Evolutionary conservation across 129 eudicot species (phyloP), one percentile per base, ranked within the genome.

Genomic region (Gnaphalium uliginosum): DNA sequence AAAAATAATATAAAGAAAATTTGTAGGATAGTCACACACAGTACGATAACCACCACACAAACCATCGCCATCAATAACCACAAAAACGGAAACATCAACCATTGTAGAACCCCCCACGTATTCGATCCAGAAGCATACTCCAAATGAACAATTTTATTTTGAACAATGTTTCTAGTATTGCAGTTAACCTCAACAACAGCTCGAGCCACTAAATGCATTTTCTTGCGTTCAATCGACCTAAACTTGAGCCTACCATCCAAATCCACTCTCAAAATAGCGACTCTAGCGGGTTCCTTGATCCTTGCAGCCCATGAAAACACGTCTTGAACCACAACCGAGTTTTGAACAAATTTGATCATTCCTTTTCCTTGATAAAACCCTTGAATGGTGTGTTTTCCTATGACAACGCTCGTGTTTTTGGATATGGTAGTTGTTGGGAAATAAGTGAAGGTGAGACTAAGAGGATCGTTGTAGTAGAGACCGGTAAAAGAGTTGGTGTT

Each of bases 51-150:
- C 0, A 5, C 37, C 8, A 5, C 37, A 33, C 8, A 33, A 33
- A 33, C 37, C 37, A 33, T 33, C 37, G 37, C 37, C 8, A 33
- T 33, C 37, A 33, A 33, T 0, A 33, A 33, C 37, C 37, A 33
- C 37, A 5, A 5, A 5, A 33, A 6, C 8, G 37, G 37, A 23
- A 46, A 46, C 26, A 69, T 29, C 5, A 69, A n/a, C 74, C 74
- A 69, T 25, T 46, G 74, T n/a, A 14, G 4, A 46, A 15, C 32
- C 6, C 74, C 74, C 74, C 61, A 69, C 14, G 1, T 0, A 69
- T 69, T 46, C 25, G 74, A 69, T 25, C 74, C 74, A 17, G 74
- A 69, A 5, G 26, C 19, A 18, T 69, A 69, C 15, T 69, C 8
- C 74, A 69, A 6, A 11, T 69, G 18, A 3, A 69, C n/a, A 6